phyloP scores from a whole-genome alignment of 148 eudicot species.

The Polygonum aviculare region DNA sequence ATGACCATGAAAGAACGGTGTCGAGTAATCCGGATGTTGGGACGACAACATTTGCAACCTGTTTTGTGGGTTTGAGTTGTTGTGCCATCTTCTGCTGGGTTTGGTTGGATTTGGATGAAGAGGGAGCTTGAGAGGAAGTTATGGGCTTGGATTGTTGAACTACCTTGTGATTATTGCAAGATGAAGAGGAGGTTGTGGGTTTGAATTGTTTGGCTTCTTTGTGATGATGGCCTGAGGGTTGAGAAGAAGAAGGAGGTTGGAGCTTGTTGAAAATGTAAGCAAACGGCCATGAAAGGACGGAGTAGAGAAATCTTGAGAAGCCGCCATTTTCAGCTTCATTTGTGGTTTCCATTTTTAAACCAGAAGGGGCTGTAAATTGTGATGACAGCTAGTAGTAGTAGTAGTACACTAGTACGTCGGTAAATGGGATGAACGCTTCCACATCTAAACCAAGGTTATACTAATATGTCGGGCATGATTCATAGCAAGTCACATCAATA shows the following conservation, averaged over 20 bases:
- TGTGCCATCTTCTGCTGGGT: too few relatives aligned
- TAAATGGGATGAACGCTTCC: too few relatives aligned
- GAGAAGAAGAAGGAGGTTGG: background rate
- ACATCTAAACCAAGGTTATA: too few relatives aligned
- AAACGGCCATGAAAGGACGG: background rate
- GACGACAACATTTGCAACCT: background rate
- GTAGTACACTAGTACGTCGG: too few relatives aligned
- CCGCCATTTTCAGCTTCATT: background rate
- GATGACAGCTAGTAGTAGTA: too few relatives aligned
- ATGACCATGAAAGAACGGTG: background rate
- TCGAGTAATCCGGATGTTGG: background rate
- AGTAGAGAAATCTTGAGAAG: background rate
- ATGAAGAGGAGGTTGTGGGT: background rate
- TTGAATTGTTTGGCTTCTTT: background rate
- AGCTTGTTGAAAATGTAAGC: background rate
- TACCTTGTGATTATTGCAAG: background rate
- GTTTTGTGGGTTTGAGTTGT: background rate
- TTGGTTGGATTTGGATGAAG: background rate
- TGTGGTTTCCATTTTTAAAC: background rate
- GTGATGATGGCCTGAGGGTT: background rate
- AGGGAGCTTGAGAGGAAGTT: background rate
- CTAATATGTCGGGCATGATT: too few relatives aligned
- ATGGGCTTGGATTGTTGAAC: background rate
- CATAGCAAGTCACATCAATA: too few relatives aligned
- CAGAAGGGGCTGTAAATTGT: too few relatives aligned